Base-by-base conservation (phyloP, 441 rosid genomes). In the Theobroma grandiflorum region DNA sequence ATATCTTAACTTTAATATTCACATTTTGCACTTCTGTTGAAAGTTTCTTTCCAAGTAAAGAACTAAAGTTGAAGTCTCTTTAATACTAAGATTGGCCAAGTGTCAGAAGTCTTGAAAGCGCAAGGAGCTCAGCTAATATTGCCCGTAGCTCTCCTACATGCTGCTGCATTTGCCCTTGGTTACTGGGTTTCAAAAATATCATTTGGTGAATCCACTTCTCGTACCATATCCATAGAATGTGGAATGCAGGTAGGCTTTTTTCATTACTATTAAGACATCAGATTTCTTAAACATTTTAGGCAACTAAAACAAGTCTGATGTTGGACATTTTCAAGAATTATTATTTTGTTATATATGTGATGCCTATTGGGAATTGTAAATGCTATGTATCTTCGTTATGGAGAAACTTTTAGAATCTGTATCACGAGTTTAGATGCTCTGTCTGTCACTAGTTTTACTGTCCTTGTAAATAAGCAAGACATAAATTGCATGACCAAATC, bases 201-300 rank as follows among this genome's bases (percentile, higher is more conserved):
- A 15, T 96, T 96, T 64, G 97, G 98, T 68, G 98, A 94, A 90
- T 96, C 99, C 77, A 96, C 99, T 53, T 96, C 98, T 11, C 96
- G 98, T 4, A 96, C 99, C 80, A 96, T 96, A 81, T 94, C 99
- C 72, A 96, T 96, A 63, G 99, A 96, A 81, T 94, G 98, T 80
- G 99, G 99, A 77, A 96, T 94, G 99, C 99, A 96, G 93, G 99
- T 92, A 86, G 71, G 49, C 58, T 38, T 42, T 26, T 40, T 31
- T 61, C 26, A 70, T 40, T 42, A 62, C 35, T 14, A 50, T 42
- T 10, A 11, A 16, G 40, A 31, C 40, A 42, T 37, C 45, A 22
- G n/a, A 57, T 62, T 47, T 0, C 43, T 65, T 42, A 35, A 59
- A 42, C 45, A 6, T 53, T 49, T 58, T 57, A 6, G 33, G 31